Conservation (phyloP, 1,284 basidiomycete species). For the Chondrostereum purpureum region DNA sequence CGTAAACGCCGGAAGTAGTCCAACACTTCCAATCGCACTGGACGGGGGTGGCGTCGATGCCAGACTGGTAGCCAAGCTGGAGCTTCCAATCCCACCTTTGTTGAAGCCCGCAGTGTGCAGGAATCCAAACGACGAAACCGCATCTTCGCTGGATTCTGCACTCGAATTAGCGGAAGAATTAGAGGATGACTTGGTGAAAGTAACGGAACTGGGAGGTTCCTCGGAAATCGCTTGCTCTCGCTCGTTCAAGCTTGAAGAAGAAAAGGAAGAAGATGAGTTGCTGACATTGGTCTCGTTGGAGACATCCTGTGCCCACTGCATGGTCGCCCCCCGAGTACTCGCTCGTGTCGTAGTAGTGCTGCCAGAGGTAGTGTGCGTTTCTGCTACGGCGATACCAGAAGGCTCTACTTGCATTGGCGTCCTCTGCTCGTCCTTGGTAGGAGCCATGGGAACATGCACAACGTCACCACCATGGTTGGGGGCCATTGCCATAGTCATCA, state of each 20-base stretch:
- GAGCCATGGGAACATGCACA: not conserved
- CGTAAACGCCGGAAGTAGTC: not conserved
- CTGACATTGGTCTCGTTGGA: not conserved
- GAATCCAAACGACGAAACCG: not conserved
- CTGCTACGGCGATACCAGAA: constrained; percentile 15
- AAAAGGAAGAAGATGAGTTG: not conserved
- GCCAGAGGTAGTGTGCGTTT: not conserved
- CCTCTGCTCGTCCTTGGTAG: not conserved
- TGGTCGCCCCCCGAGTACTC: not conserved
- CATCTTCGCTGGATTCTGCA: not conserved
- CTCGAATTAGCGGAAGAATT: not conserved
- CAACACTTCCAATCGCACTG: not conserved
- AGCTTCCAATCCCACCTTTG: not conserved
- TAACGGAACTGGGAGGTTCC: not conserved
- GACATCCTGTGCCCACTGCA: not conserved
- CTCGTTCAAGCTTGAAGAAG: not conserved
- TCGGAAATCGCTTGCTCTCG: not conserved
- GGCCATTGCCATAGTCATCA: not conserved
- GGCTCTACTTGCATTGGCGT: constrained; percentile 21
- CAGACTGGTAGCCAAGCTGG: not conserved
- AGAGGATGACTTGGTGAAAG: not conserved
- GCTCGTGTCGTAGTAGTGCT: not conserved
- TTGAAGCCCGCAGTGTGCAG: not conserved
- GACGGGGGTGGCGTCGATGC: not conserved
- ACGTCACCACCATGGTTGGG: not conserved